Percentiles rank a stretch among this genome's conserved stretches.
These are phyloP conservation scores for Phytophthora aleatoria DNA, from an alignment of 352 stramenopile species.

Conservation along the genomic window DNA sequence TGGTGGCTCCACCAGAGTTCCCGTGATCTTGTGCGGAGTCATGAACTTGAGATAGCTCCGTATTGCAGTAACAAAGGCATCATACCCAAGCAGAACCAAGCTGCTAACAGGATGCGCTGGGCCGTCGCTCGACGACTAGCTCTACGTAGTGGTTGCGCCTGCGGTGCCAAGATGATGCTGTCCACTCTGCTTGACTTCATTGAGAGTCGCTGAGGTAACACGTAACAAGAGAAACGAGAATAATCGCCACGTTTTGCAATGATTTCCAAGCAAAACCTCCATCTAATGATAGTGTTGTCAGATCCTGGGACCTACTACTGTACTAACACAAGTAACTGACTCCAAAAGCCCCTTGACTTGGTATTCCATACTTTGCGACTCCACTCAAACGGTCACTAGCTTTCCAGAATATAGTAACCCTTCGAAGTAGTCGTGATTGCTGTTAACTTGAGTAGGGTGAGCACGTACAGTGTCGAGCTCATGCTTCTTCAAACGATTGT, in stretches of 20 bases:
- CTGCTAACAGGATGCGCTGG: no score
- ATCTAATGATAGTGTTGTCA: background rate
- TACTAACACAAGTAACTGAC: background rate
- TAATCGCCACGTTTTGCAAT: no score
- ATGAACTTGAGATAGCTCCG: conserved; percentile 23
- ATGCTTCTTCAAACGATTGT: no score
- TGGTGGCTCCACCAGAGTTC: conserved; percentile 1
- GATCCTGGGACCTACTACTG: background rate
- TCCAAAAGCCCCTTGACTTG: no score
- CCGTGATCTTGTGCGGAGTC: conserved; percentile 18
- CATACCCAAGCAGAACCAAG: no score
- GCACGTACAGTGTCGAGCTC: no score
- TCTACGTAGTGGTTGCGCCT: background rate
- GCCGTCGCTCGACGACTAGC: background rate
- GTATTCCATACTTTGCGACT: no score
- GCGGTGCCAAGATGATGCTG: background rate
- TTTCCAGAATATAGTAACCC: no score
- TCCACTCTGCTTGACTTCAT: background rate
- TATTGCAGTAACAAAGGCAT: background rate
- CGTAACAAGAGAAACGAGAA: background rate
- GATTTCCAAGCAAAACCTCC: background rate
- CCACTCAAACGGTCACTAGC: no score
- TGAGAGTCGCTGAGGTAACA: background rate
- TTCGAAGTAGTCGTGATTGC: no score
- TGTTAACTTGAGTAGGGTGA: no score